These are phyloP conservation scores for Rhododendron mucronatum DNA, from an alignment of 148 eudicot species.

Conservation along the genomic window DNA sequence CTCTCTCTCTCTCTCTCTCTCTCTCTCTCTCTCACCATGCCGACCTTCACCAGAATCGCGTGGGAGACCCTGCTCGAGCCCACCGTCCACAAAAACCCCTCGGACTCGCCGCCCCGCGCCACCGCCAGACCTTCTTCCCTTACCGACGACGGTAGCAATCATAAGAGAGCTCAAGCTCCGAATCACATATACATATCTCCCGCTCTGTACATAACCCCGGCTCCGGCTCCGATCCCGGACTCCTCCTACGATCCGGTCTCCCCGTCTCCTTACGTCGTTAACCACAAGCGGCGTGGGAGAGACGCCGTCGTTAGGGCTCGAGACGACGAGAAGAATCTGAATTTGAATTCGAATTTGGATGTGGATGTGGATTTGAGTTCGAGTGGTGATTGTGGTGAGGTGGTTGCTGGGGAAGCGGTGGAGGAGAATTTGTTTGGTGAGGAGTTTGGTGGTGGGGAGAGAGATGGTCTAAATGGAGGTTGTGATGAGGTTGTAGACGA, in stretches of 20 bases:
- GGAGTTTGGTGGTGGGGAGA: not conserved
- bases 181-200: constrained; percentile 38
- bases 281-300: constrained; percentile 39
- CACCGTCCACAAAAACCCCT: not conserved
- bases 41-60: constrained; percentile 27
- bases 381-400: too few relatives aligned
- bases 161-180: not conserved
- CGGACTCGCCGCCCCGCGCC: not conserved
- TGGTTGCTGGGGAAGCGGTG: constrained; percentile 8
- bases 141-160: not conserved
- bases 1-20: not conserved
- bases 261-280: constrained; percentile 46
- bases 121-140: not conserved
- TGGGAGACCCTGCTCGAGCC: constrained; percentile 32
- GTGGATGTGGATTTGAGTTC: not conserved
- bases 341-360: not conserved
- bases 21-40: constrained; percentile 19
- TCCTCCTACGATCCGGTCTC: constrained; percentile 21
- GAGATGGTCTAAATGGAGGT: not conserved
- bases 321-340: not conserved
- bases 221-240: constrained; percentile 33
- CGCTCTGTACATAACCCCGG: constrained; percentile 38
- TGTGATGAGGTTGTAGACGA: constrained; percentile 17
- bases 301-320: not conserved
- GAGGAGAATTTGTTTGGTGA: constrained; percentile 1